Evolutionary conservation across 306 rosid species (phyloP), one percentile per base, ranked within the genome.

Genomic region (Quillaja saponaria): DNA sequence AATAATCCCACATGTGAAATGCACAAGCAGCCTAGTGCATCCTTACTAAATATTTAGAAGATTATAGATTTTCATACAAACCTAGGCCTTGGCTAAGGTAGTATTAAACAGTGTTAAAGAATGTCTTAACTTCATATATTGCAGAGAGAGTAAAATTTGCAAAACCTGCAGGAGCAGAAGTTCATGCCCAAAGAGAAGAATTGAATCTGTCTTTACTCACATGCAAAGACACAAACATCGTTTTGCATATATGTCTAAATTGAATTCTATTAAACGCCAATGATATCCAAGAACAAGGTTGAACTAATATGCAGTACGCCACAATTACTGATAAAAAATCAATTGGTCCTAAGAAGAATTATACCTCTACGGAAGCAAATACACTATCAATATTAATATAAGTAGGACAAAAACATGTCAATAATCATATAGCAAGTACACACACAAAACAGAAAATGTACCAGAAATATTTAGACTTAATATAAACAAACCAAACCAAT

Each of bases 281-380:
- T 25, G 31, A 25, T 25, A 25, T 25, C 31, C 4, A 25, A 4
- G 31, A 25, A 25, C 31, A 25, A 25, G 2, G 31, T 4, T 21
- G 72, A 37, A 66, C 61, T 15, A 6, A 10, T 15, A 55, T 10
- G 46, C 44, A 55, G 3, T 28, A 25, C 12, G 45, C 41, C 66
- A 50, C 48, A 16, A 53, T 45, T n/a, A 47, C 53, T 71, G 10
- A 48, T 40, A 55, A 10, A 28, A 13, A 12, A 21, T 13, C 6
- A 52, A 52, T 28, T n/a, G 21, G 49, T 55, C 14, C 39, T 6
- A 33, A 35, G 55, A 44, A 47, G 52, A 58, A 58, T 46, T 17
- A 56, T n/a, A 12, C 16, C 14, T 55, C 52, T 42, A 33, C 52
- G 72, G 46, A 66, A 51, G 68, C 25, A 58, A 58, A 25, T 25